Conservation (phyloP, 208 protist species). For the Acanthamoeba rhysodes region DNA sequence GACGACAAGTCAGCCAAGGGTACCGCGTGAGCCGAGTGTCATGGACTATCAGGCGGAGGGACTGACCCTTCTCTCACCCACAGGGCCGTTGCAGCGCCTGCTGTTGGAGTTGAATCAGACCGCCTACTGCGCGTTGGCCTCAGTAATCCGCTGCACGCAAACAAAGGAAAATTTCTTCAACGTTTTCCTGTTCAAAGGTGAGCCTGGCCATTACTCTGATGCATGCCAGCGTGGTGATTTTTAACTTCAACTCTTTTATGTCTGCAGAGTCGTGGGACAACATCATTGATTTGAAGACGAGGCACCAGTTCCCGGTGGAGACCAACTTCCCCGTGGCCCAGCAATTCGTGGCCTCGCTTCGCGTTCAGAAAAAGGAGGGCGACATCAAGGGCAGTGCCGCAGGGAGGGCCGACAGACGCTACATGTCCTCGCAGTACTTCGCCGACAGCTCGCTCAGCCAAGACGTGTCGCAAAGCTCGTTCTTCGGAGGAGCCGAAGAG, state of each 20-base stretch:
- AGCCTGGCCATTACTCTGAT: neutral
- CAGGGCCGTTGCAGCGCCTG: conserved; percentile 18
- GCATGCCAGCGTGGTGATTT: neutral
- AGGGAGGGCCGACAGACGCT: neutral
- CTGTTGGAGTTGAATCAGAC: conserved; percentile 87
- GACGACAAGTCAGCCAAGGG: neutral
- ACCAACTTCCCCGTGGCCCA: conserved; percentile 87
- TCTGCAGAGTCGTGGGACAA: conserved; percentile 89
- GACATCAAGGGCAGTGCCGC: neutral
- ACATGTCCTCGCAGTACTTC: conserved; percentile 88
- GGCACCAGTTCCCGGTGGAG: conserved; percentile 84
- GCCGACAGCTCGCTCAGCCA: conserved; percentile 84
- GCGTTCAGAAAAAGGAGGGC: conserved; percentile 16
- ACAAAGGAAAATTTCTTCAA: conserved; percentile 91
- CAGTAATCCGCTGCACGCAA: conserved; percentile 91
- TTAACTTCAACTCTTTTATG: neutral
- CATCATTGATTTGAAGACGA: conserved; percentile 86
- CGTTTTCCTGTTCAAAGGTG: conserved; percentile 90
- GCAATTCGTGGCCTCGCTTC: conserved; percentile 73
- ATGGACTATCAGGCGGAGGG: neutral
- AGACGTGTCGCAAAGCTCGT: conserved; percentile 76
- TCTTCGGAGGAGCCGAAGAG: neutral
- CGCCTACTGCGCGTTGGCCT: conserved; percentile 91
- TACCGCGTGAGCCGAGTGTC: neutral
- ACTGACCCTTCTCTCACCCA: neutral